Conservation (phyloP, 441 rosid species). For the Euphorbia celastroides region DNA sequence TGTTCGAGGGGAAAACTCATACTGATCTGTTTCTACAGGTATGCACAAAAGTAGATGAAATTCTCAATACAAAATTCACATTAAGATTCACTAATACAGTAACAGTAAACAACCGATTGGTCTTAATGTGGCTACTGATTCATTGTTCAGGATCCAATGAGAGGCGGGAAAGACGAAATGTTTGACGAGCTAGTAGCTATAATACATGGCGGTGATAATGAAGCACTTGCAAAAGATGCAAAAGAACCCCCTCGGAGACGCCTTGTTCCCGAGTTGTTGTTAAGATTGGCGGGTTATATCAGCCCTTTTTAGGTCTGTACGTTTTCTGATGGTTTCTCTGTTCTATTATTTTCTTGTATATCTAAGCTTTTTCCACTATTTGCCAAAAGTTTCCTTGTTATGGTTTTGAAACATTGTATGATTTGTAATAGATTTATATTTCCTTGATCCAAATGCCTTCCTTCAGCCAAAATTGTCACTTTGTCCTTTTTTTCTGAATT, state of each 20-base stretch:
- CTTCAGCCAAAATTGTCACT: too few species aligned
- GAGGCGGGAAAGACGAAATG: constrained; percentile 86
- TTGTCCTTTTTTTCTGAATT: too few species aligned
- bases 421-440: not conserved
- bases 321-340: not conserved
- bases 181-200: constrained; percentile 56
- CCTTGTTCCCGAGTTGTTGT: constrained; percentile 69
- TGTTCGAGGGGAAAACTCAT: constrained; percentile 84
- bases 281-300: constrained; percentile 55
- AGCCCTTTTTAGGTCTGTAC: constrained; percentile 68
- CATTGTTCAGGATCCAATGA: constrained; percentile 72
- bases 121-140: too few species aligned
- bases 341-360: not conserved
- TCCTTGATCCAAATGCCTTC: too few species aligned
- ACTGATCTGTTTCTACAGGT: constrained; percentile 98
- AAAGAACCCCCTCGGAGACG: constrained; percentile 65
- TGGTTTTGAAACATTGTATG: not conserved
- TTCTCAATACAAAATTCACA: not conserved
- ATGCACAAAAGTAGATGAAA: constrained; percentile 1
- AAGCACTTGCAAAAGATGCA: constrained; percentile 60
- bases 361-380: not conserved
- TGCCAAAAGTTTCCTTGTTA: not conserved
- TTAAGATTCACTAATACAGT: too few species aligned
- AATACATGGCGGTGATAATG: constrained; percentile 59
- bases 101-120: too few species aligned